Base-by-base conservation (phyloP, 2,329 filamentous ascomycete genomes). In the Emmonsiellopsis sp. region DNA sequence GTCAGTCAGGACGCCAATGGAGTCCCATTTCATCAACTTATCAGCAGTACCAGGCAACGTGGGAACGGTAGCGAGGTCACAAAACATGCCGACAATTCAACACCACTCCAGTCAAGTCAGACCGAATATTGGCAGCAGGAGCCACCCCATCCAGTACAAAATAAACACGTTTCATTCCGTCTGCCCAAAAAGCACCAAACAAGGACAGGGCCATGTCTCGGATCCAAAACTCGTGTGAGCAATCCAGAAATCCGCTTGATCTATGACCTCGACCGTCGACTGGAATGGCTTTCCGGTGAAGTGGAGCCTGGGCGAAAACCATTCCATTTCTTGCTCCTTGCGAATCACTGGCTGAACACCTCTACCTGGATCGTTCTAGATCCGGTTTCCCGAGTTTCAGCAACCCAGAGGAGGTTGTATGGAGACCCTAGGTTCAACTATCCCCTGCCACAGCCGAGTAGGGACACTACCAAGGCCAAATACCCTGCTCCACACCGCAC, bases 301-400 rank as follows among this genome's bases (percentile, higher is more conserved):
- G 62, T 66, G 21, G 68, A 64, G 5, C 70, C 71, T 5, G 71
- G 70, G 8, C 62, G 67, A 46, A 70, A 67, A 54, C 65, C 69
- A 5, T 71, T 66, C 51, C 68, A 71, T 54, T 72, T 72, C 52
- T 60, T 67, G 27, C 54, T 69, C 21, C 63, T 72, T 42, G 64
- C 69, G 34, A 72, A 71, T 47, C 71, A 72, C 53, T 73, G 70
- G 70, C 49, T 73, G n/a, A 73, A 71, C 51, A 62, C 56, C 42
- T 60, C 66, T 34, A 72, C 69, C 1, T 72, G 69, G 70, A 46
- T 69, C 17, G 68, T 73, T 32, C 62, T 65, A 42, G 69, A 72
- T 53, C 68, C 70, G 7, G 56, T 64, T n/a, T 71, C 68, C 32
- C 63, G 71, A 50, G 61, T 69, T 31, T 54, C 65, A 6, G 59